Percentiles rank a stretch among this genome's conserved stretches.
These are phyloP conservation scores for Nannochloropsis gaditana DNA, from an alignment of 108 stramenopile species.

Conservation along the genomic window DNA sequence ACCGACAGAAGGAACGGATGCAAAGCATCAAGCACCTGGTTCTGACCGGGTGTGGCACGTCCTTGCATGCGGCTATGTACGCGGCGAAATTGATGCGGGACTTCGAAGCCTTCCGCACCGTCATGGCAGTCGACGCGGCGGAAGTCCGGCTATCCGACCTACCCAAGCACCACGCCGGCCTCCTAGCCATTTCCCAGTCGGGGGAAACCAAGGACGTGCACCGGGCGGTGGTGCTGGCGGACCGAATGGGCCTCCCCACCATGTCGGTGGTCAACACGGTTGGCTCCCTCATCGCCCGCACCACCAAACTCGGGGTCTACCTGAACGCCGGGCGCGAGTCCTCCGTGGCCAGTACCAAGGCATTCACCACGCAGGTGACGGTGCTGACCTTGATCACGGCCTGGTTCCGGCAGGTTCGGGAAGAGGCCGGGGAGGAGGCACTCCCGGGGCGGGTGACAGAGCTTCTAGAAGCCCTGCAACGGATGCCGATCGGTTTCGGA, in stretches of 20 bases:
- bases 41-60: slow-evolving; percentile 88
- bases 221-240: slow-evolving; percentile 51
- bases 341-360: slow-evolving; percentile 99
- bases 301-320: slow-evolving; percentile 92
- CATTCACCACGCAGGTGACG: slow-evolving; percentile 97
- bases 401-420: slow-evolving; percentile 76
- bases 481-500: slow-evolving; percentile 92
- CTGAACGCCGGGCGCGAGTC: slow-evolving; percentile 98
- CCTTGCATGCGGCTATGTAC: slow-evolving; percentile 82
- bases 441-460: slow-evolving; percentile 14
- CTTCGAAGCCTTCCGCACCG: slow-evolving; percentile 82
- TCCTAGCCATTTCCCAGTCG: slow-evolving; percentile 89
- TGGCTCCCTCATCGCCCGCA: slow-evolving; percentile 86
- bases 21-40: slow-evolving; percentile 40
- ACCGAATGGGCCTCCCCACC: slow-evolving; percentile 59
- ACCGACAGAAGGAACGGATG: slow-evolving; percentile 65
- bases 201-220: slow-evolving; percentile 98
- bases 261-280: slow-evolving; percentile 94
- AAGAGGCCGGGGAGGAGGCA: slow-evolving; percentile 55
- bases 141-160: slow-evolving; percentile 80
- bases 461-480: slow-evolving; percentile 82
- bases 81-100: slow-evolving; percentile 96
- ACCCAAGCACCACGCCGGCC: slow-evolving; percentile 58
- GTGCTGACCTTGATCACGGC: slow-evolving; percentile 89
- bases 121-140: slow-evolving; percentile 79